phyloP scores from a whole-genome alignment of 805 yeast species.

The Hanseniaspora jakobsenii region DNA sequence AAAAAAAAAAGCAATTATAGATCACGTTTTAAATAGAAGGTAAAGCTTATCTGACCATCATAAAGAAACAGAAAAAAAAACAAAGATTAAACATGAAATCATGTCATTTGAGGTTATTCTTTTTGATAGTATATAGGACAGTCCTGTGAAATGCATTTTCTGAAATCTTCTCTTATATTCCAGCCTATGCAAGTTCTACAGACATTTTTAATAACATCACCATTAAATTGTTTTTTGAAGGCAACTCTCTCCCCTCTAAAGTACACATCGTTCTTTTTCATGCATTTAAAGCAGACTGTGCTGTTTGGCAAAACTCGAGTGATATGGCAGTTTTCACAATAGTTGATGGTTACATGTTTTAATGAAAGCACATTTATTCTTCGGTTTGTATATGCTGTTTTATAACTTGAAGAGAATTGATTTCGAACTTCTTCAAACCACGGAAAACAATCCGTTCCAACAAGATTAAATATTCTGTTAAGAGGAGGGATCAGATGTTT shows the following conservation, averaged over 20 bases:
- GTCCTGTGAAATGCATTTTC: constrained; percentile 47
- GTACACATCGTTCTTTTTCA: constrained; percentile 11
- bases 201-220: constrained; percentile 25
- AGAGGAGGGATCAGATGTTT: constrained; percentile 82
- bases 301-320: constrained; percentile 3
- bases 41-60: too few species aligned
- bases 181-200: constrained; percentile 32
- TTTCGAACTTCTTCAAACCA: constrained; percentile 40
- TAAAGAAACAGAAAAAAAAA: too few species aligned
- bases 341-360: constrained; percentile 2
- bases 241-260: constrained; percentile 9
- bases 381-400: not conserved
- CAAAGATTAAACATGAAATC: not conserved
- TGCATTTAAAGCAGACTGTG: constrained; percentile 7
- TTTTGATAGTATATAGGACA: constrained; percentile 52
- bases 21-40: too few species aligned
- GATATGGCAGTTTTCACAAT: constrained; percentile 8
- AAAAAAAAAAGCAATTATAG: too few species aligned
- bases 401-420: not conserved
- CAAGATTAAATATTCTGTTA: constrained; percentile 64
- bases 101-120: constrained; percentile 25
- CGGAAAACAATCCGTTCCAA: constrained; percentile 65
- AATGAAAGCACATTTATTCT: not conserved
- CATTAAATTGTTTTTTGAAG: constrained; percentile 21
- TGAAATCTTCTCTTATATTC: constrained; percentile 24